Base-by-base conservation (phyloP, 805 yeast species). In the Wickerhamomyces xylosicus region DNA sequence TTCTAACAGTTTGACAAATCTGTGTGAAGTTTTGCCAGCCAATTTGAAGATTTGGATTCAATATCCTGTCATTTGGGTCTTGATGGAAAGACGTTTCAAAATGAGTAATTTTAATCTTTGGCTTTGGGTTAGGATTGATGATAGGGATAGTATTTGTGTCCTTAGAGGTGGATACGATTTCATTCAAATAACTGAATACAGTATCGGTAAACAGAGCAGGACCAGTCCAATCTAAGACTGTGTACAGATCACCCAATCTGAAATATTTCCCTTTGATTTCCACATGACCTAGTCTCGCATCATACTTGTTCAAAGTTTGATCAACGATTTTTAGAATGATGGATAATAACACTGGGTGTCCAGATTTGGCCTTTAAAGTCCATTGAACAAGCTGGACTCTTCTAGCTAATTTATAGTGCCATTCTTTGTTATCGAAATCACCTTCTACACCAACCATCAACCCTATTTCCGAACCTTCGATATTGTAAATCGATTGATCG, bases 351-450 rank as follows among this genome's bases (percentile, higher is more conserved):
- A 76, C 60, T 7, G 82, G 82, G 52, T 77, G 82, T n/a, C 79
- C 77, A 3, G 75, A 72, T 48, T 73, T 76, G 27, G 77, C 64
- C 53, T 74, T 77, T 38, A 77, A 62, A 10, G 78, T 67, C 67
- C 79, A 77, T 50, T 77, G 81, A 37, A 78, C 76, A 48, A 76
- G 72, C 50, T 77, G 81, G 34, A 77, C 55, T 48, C 82, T 62
- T 53, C 81, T 61, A 19, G 67, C 64, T 48, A 66, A 61, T 47
- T 71, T 68, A 42, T 63, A 61, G 46, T 67, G 66, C 82, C 82
- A 77, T 49, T 74, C 66, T 31, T 69, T 65, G 27, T 63, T 63
- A 41, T 66, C 70, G 37, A 70, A 58, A 49, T 76, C 83, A 36
- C 68, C 67, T 46, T 76, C 82, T 32, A 77, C 61, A 7, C 74